Percentiles rank a stretch among this genome's conserved stretches.
These are phyloP conservation scores for Chlorella ohadii DNA, from an alignment of 139 green algal genomes.

Conservation along the genomic window DNA sequence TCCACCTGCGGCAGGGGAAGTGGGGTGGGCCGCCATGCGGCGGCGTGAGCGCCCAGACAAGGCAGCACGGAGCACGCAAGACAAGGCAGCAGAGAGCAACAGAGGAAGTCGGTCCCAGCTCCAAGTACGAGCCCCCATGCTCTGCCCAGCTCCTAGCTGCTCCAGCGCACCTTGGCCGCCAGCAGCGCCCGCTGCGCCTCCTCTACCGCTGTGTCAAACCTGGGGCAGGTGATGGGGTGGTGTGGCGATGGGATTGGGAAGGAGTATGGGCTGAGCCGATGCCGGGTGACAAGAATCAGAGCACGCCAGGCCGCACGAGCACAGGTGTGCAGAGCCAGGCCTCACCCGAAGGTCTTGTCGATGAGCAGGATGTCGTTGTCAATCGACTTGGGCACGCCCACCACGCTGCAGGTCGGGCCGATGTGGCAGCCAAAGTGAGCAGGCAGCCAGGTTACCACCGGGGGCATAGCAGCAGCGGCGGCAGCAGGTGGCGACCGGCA, in stretches of 20 bases:
- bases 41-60: no score
- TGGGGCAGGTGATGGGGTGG: constrained; percentile 44
- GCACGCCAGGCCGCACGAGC: no score
- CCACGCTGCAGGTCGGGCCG: constrained; percentile 66
- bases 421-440: background rate
- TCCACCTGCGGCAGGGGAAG: constrained; percentile 63
- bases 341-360: constrained; percentile 60
- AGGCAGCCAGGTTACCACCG: no score
- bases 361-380: constrained; percentile 97
- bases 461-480: no score
- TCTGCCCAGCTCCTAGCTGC: background rate
- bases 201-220: constrained; percentile 90
- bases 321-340: no score
- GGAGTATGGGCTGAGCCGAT: background rate
- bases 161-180: constrained; percentile 33
- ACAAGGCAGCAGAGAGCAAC: no score
- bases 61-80: no score
- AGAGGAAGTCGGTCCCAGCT: no score
- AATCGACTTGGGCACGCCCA: constrained; percentile 98
- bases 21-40: no score
- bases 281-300: no score
- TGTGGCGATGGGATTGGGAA: constrained; percentile 35
- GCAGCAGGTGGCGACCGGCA: no score
- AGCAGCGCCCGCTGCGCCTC: constrained; percentile 72
- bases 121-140: no score